phyloP scores from a whole-genome alignment of 2,329 filamentous ascomycete species.

The Chaetomium sp. region DNA sequence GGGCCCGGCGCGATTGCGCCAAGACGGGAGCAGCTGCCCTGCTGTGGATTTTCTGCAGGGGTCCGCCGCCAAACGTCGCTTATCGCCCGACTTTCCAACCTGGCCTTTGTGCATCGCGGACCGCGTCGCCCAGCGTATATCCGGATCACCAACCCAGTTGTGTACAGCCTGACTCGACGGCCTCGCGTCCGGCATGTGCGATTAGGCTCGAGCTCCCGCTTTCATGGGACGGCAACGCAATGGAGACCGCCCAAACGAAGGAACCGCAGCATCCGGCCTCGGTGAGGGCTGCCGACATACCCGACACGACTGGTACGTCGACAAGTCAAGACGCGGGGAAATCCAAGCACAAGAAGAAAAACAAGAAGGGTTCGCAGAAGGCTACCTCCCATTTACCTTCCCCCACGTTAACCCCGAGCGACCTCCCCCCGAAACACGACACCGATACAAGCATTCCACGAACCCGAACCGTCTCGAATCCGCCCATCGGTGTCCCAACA shows the following conservation, averaged over 20 bases:
- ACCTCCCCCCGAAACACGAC: not conserved
- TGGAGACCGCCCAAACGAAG: slow-evolving; percentile 1
- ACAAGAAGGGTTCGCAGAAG: not conserved
- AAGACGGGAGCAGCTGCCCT: not conserved
- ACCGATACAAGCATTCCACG: not conserved
- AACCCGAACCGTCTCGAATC: slow-evolving; percentile 11
- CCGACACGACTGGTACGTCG: not conserved
- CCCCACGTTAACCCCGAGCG: slow-evolving; percentile 17
- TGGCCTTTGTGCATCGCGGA: not conserved
- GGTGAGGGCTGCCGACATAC: not conserved
- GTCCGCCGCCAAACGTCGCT: not conserved
- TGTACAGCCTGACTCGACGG: too few relatives aligned
- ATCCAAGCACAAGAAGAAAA: not conserved
- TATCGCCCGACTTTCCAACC: not conserved
- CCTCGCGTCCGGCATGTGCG: too few relatives aligned
- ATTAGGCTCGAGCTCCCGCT: too few relatives aligned
- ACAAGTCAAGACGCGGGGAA: not conserved
- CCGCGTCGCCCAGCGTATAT: too few relatives aligned
- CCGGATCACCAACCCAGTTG: too few relatives aligned
- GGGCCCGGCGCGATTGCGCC: too few relatives aligned
- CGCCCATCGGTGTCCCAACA: slow-evolving; percentile 19
- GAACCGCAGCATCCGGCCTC: not conserved
- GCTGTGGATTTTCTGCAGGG: not conserved
- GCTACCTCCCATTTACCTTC: slow-evolving; percentile 16
- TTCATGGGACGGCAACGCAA: not conserved